A percentile compares a stretch with the other conserved stretches of the same genome.
These are phyloP conservation scores for Fusarium liriodendri DNA, from an alignment of 2,329 filamentous ascomycete genomes.

Conservation along the genomic window DNA sequence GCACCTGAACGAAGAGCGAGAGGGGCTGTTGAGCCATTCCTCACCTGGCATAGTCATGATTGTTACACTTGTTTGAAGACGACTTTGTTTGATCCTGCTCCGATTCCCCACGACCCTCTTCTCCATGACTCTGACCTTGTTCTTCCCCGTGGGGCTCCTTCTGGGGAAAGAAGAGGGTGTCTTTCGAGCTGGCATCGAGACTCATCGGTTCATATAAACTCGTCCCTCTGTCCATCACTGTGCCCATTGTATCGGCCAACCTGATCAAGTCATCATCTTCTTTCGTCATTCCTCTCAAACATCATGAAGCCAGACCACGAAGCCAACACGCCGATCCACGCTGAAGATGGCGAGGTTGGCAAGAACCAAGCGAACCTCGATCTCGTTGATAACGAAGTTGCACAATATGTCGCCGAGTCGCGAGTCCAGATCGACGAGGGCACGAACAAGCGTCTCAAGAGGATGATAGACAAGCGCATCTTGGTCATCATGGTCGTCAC, in stretches of 20 bases:
- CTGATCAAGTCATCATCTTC: background rate
- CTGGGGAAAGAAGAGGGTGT: background rate
- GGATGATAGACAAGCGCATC: conserved; percentile 72
- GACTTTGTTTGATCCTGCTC: background rate
- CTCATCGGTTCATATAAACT: background rate
- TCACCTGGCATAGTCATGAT: background rate
- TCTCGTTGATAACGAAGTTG: conserved; percentile 1
- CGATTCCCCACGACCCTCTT: background rate
- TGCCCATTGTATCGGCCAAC: background rate
- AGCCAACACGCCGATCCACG: background rate
- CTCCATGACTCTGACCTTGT: background rate
- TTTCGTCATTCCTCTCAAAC: background rate
- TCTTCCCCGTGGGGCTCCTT: background rate
- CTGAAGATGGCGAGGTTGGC: background rate
- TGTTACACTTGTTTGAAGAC: background rate
- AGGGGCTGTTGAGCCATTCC: background rate
- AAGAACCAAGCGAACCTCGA: background rate
- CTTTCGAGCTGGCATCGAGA: background rate
- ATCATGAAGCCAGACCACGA: background rate
- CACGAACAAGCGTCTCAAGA: conserved; percentile 67
- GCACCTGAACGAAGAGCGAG: background rate
- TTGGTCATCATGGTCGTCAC: conserved; percentile 77
- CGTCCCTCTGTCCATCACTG: background rate
- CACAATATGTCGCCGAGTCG: background rate
- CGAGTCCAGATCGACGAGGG: conserved; percentile 54